A percentile compares a stretch with the other conserved stretches of the same genome.
Evolutionary conservation across 2,329 filamentous ascomycete genomes (phyloP).

Genomic region (Pseudopyrenochaeta lycopersici): DNA sequence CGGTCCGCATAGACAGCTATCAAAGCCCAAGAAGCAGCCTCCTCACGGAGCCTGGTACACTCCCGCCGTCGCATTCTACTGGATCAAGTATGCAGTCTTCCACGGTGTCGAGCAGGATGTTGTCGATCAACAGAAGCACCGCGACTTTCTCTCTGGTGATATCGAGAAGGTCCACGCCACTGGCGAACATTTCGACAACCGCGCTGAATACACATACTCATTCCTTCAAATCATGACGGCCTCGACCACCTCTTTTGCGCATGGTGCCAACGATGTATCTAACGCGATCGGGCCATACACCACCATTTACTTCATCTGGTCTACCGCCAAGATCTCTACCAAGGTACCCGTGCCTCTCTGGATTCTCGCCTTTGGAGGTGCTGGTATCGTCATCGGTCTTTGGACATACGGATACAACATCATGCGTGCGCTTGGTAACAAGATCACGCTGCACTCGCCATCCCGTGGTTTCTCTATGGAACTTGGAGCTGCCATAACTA

Average conservation of each 20-base stretch:
- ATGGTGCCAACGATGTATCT: constrained; percentile 75
- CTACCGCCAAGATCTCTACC: constrained; percentile 50
- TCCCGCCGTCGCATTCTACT: constrained; percentile 56
- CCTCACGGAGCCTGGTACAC: constrained; percentile 55
- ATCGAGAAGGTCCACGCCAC: constrained; percentile 65
- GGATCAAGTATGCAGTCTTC: constrained; percentile 57
- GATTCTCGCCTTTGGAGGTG: constrained; percentile 63
- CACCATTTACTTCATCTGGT: constrained; percentile 71
- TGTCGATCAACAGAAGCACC: constrained; percentile 51
- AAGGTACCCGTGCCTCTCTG: constrained; percentile 67
- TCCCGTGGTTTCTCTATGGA: constrained; percentile 59
- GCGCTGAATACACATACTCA: constrained; percentile 60
- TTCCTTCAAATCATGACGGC: constrained; percentile 63
- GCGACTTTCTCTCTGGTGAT: constrained; percentile 61
- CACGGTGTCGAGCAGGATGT: constrained; percentile 63
- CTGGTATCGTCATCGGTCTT: constrained; percentile 64
- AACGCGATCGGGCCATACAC: constrained; percentile 66
- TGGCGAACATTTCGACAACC: constrained; percentile 69
- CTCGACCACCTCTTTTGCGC: constrained; percentile 56
- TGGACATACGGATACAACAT: constrained; percentile 73
- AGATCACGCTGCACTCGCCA: constrained; percentile 70
- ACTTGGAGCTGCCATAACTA: constrained; percentile 63
- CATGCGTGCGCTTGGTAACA: constrained; percentile 61
- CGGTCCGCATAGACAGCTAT: constrained; percentile 14
- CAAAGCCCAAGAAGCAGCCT: constrained; percentile 29